phyloP scores from a whole-genome alignment of 1,284 basidiomycete genomes.

The Phylloboletellus chloephorus region DNA sequence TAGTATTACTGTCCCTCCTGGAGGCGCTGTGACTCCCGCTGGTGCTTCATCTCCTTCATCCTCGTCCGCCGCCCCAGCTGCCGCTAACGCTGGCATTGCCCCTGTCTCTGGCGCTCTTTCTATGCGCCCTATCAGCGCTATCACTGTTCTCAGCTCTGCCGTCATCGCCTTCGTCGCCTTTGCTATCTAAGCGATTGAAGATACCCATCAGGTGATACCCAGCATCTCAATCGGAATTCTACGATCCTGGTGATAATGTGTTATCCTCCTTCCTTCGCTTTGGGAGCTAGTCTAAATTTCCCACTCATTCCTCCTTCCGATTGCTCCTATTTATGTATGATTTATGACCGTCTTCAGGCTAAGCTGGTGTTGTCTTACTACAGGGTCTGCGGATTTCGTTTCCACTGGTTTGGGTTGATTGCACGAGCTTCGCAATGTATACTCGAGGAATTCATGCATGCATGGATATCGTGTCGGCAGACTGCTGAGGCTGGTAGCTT shows the following conservation, averaged over 20 bases:
- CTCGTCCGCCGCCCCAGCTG: constrained; percentile 34
- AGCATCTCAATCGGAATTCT: constrained; percentile 1
- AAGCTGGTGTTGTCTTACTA: constrained; percentile 8
- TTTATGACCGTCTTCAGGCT: constrained; percentile 14
- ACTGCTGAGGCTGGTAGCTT: constrained; percentile 10
- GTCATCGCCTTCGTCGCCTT: constrained; percentile 16
- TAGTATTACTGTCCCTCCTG: constrained; percentile 8
- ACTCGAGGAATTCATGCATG: constrained; percentile 4
- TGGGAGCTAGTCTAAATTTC: constrained; percentile 14
- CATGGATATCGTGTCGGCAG: neutral
- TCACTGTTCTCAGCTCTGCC: constrained; percentile 17
- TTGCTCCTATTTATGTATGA: constrained; percentile 16
- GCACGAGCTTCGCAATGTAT: constrained; percentile 3
- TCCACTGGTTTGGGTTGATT: constrained; percentile 16
- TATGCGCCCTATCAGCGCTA: constrained; percentile 12
- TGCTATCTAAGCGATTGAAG: constrained; percentile 12
- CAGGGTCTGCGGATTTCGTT: constrained; percentile 5
- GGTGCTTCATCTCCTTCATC: constrained; percentile 11
- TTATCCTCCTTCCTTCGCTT: neutral
- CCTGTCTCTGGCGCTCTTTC: constrained; percentile 25
- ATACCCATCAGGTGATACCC: constrained; percentile 17
- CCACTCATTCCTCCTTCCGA: constrained; percentile 1
- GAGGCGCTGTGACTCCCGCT: constrained; percentile 3
- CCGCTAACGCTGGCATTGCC: constrained; percentile 49
- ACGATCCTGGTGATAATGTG: constrained; percentile 25